A percentile compares a stretch with the other conserved stretches of the same genome.
phyloP scores from a whole-genome alignment of 2,329 filamentous ascomycete genomes.

The Coniochaeta prunicola region DNA sequence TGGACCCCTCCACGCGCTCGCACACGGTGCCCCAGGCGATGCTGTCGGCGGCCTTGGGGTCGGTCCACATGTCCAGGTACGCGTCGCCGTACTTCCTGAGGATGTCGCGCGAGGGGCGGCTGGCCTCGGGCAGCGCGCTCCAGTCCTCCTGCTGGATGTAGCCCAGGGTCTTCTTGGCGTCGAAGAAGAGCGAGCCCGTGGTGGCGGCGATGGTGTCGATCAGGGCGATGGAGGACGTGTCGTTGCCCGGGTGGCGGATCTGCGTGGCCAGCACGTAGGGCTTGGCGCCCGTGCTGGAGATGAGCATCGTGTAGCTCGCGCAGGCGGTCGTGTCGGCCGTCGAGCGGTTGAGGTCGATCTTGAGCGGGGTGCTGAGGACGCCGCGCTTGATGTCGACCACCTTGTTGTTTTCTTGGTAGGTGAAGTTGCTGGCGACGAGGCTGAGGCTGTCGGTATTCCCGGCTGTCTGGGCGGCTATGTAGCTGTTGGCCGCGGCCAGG shows the following conservation, averaged over 20 bases:
- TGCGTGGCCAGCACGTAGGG: constrained; percentile 23
- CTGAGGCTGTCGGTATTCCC: constrained; percentile 3
- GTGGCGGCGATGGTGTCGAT: constrained; percentile 25
- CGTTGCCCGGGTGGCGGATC: constrained; percentile 17
- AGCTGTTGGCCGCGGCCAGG: constrained; percentile 4
- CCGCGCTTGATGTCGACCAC: not conserved
- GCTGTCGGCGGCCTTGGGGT: constrained; percentile 16
- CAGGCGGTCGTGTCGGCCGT: constrained; percentile 19
- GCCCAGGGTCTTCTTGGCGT: constrained; percentile 21
- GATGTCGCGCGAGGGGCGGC: constrained; percentile 9
- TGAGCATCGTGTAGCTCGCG: constrained; percentile 29
- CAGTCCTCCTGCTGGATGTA: constrained; percentile 22
- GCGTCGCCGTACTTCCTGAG: constrained; percentile 22
- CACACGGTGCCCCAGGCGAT: constrained; percentile 28
- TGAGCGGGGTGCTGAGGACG: constrained; percentile 13
- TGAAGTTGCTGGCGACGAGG: not conserved
- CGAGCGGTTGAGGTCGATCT: constrained; percentile 19
- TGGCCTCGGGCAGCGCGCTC: constrained; percentile 17
- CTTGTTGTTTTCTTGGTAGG: constrained; percentile 12
- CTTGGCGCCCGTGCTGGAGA: constrained; percentile 17
- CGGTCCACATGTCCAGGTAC: constrained; percentile 25
- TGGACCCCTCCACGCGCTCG: constrained; percentile 19
- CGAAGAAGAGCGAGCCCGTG: constrained; percentile 24
- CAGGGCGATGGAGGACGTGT: constrained; percentile 12
- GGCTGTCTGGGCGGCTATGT: constrained; percentile 7